These are phyloP conservation scores for Paraphaeosphaeria sporulosa DNA, from an alignment of 2,329 filamentous ascomycete genomes.

Conservation along the genomic window DNA sequence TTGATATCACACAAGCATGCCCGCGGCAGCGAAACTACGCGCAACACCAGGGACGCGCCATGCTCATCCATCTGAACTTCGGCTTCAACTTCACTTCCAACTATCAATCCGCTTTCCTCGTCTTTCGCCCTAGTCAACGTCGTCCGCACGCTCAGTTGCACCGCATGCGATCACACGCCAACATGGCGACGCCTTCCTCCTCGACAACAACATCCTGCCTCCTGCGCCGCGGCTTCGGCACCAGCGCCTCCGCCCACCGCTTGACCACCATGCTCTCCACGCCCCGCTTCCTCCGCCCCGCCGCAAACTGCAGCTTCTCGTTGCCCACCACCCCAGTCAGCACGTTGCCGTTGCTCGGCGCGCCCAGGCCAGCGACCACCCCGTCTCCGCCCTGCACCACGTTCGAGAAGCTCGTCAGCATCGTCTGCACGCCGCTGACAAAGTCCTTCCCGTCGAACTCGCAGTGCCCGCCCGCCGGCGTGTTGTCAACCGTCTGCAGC, in stretches of 20 bases:
- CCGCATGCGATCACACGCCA: conserved; percentile 9
- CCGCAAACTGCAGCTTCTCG: conserved; percentile 54
- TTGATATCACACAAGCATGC: not conserved
- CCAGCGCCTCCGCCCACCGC: conserved; percentile 30
- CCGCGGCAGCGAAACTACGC: not conserved
- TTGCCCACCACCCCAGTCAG: conserved; percentile 59
- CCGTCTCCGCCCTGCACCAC: conserved; percentile 64
- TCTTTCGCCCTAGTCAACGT: no score
- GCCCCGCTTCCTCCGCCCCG: conserved; percentile 35
- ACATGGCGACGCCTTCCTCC: conserved; percentile 4
- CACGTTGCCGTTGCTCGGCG: conserved; percentile 54
- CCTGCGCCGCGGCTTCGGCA: not conserved
- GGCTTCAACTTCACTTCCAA: not conserved
- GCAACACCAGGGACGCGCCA: not conserved
- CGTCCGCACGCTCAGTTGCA: not conserved
- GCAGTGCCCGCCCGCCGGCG: conserved; percentile 65
- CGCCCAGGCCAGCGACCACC: conserved; percentile 56
- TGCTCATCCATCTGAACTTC: conserved; percentile 1
- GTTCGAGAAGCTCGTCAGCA: conserved; percentile 61
- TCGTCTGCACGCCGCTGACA: conserved; percentile 64
- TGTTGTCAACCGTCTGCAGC: conserved; percentile 65
- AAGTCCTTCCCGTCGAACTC: conserved; percentile 65
- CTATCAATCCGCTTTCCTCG: not conserved
- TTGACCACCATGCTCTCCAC: conserved; percentile 37
- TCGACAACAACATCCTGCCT: conserved; percentile 9